Conservation (phyloP, 306 rosid genomes). For the Biancaea sappan region DNA sequence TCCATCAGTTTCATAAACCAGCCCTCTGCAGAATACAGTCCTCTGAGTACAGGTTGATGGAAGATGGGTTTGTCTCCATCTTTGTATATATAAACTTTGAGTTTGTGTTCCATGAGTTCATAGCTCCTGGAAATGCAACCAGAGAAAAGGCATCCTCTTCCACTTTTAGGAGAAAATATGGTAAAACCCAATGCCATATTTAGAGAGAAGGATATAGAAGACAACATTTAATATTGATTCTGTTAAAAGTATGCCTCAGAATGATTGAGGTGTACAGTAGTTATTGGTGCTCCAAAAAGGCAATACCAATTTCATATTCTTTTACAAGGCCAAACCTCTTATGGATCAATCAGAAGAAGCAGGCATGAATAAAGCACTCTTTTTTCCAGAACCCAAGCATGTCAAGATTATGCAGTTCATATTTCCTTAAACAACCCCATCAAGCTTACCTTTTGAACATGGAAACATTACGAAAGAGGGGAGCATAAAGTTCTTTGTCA, state of each 20-base stretch:
- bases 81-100: slow-evolving; percentile 83
- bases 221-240: neutral
- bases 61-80: slow-evolving; percentile 88
- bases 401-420: slow-evolving; percentile 13
- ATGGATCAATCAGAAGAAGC: slow-evolving; percentile 15
- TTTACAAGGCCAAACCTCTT: slow-evolving; percentile 4
- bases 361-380: slow-evolving; percentile 8
- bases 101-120: slow-evolving; percentile 83
- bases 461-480: slow-evolving; percentile 82
- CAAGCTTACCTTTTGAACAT: slow-evolving; percentile 74
- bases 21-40: slow-evolving; percentile 92
- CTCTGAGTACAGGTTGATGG: slow-evolving; percentile 84
- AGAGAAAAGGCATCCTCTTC: slow-evolving; percentile 2
- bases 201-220: slow-evolving; percentile 3
- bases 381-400: slow-evolving; percentile 7
- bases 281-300: slow-evolving; percentile 9
- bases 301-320: neutral
- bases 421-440: slow-evolving; percentile 11
- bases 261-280: neutral
- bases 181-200: neutral
- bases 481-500: slow-evolving; percentile 73
- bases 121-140: slow-evolving; percentile 70
- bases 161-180: slow-evolving; percentile 9
- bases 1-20: slow-evolving; percentile 98
- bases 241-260: neutral